phyloP scores from a whole-genome alignment of 345 rosid species.

The Arabidopsis suecica region DNA sequence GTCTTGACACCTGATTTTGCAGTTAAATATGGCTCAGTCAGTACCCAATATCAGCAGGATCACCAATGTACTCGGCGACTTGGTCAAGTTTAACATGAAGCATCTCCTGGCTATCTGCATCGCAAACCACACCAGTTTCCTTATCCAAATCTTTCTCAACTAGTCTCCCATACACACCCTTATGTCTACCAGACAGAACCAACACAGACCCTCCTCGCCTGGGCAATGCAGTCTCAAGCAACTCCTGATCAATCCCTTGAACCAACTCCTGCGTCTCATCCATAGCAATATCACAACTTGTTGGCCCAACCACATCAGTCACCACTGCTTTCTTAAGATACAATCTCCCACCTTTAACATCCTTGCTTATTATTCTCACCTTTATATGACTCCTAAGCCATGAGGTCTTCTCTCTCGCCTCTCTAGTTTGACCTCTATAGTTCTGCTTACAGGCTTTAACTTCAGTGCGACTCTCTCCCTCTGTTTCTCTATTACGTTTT shows the following conservation, averaged over 20 bases:
- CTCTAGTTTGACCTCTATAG: slow-evolving; percentile 23
- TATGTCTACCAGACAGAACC: slow-evolving; percentile 66
- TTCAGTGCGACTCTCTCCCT: slow-evolving; percentile 14
- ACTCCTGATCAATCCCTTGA: slow-evolving; percentile 72
- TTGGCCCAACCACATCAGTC: slow-evolving; percentile 75
- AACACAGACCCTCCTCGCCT: slow-evolving; percentile 68
- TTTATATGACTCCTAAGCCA: slow-evolving; percentile 84
- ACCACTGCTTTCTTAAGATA: slow-evolving; percentile 83
- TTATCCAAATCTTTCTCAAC: slow-evolving; percentile 69
- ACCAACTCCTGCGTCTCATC: slow-evolving; percentile 76
- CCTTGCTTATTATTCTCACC: slow-evolving; percentile 73
- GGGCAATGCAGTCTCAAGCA: slow-evolving; percentile 89
- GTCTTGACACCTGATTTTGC: neutral
- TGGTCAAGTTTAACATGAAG: slow-evolving; percentile 75
- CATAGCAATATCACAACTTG: slow-evolving; percentile 69
- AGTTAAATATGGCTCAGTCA: slow-evolving; percentile 40
- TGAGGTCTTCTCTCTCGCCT: slow-evolving; percentile 30
- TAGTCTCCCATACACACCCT: slow-evolving; percentile 70
- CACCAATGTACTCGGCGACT: slow-evolving; percentile 84
- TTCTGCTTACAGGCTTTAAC: slow-evolving; percentile 7
- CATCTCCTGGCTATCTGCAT: slow-evolving; percentile 66
- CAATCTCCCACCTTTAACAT: slow-evolving; percentile 69
- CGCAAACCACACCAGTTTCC: slow-evolving; percentile 70
- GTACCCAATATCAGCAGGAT: slow-evolving; percentile 60
- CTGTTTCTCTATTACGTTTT: slow-evolving; percentile 39